These are phyloP conservation scores for Colletotrichum echinochloae DNA, from an alignment of 2,329 filamentous ascomycete genomes.

Conservation along the genomic window DNA sequence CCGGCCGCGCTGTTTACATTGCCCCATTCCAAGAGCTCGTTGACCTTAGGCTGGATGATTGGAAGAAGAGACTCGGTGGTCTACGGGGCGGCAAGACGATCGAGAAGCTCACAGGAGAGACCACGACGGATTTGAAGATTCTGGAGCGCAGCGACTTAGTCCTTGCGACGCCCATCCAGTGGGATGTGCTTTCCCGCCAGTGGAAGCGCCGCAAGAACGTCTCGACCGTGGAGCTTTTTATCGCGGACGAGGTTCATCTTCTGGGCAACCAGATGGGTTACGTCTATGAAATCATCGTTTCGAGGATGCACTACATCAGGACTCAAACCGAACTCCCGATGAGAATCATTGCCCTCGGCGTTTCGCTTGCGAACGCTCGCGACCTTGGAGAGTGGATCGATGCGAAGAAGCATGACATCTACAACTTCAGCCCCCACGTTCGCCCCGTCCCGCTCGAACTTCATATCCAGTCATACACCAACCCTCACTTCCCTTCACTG, in stretches of 20 bases:
- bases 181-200: slow-evolving; percentile 94
- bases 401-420: slow-evolving; percentile 97
- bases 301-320: slow-evolving; percentile 95
- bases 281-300: slow-evolving; percentile 96
- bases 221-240: slow-evolving; percentile 88
- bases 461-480: slow-evolving; percentile 94
- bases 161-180: slow-evolving; percentile 91
- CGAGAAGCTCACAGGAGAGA: slow-evolving; percentile 94
- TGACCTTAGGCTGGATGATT: slow-evolving; percentile 83
- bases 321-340: slow-evolving; percentile 86
- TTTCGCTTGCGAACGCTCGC: slow-evolving; percentile 91
- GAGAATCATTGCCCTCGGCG: slow-evolving; percentile 89
- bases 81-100: slow-evolving; percentile 88
- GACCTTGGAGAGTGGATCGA: slow-evolving; percentile 99
- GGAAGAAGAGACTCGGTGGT: slow-evolving; percentile 80
- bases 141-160: slow-evolving; percentile 90
- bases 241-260: slow-evolving; percentile 95
- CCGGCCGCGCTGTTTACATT: slow-evolving; percentile 88
- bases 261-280: slow-evolving; percentile 88
- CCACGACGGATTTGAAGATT: slow-evolving; percentile 87
- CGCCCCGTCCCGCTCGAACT: slow-evolving; percentile 91
- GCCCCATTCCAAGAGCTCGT: slow-evolving; percentile 95
- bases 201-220: slow-evolving; percentile 98
- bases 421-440: slow-evolving; percentile 96
- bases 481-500: slow-evolving; percentile 95